These are phyloP conservation scores for Chamaecyparis obtusa DNA, from an alignment of 75 land plant genomes.

Conservation along the genomic window DNA sequence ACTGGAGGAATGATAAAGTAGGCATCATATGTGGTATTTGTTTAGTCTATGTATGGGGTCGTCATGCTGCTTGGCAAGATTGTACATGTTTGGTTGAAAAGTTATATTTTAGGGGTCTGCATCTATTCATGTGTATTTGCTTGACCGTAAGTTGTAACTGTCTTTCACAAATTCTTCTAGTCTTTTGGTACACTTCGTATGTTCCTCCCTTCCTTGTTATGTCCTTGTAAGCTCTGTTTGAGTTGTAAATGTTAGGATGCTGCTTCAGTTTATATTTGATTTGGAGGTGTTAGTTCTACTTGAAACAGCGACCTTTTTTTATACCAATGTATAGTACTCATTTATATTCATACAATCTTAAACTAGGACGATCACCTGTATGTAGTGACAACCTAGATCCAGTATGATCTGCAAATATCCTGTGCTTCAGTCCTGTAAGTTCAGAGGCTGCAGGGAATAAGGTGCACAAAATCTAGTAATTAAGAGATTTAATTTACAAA, in stretches of 20 bases:
- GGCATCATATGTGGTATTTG: not conserved
- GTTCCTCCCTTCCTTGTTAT: not conserved
- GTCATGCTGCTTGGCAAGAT: too few species aligned
- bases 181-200: not conserved
- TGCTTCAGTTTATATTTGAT: too few species aligned
- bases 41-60: not conserved
- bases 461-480: too few species aligned
- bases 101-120: not conserved
- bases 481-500: too few species aligned
- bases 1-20: slow-evolving; percentile 97
- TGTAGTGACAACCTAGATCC: too few species aligned
- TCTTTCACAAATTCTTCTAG: too few species aligned
- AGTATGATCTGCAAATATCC: not conserved
- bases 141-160: not conserved
- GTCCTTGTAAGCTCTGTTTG: not conserved
- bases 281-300: not conserved
- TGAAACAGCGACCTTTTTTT: not conserved
- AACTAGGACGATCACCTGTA: too few species aligned
- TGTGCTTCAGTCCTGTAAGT: too few species aligned
- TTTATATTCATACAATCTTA: not conserved
- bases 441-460: too few species aligned
- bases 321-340: not conserved
- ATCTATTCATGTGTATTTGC: not conserved
- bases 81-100: not conserved
- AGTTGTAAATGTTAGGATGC: too few species aligned